Evolutionary conservation across 176 grass and related monocot species (phyloP).

Genomic region (Cenchrus purpureus): DNA sequence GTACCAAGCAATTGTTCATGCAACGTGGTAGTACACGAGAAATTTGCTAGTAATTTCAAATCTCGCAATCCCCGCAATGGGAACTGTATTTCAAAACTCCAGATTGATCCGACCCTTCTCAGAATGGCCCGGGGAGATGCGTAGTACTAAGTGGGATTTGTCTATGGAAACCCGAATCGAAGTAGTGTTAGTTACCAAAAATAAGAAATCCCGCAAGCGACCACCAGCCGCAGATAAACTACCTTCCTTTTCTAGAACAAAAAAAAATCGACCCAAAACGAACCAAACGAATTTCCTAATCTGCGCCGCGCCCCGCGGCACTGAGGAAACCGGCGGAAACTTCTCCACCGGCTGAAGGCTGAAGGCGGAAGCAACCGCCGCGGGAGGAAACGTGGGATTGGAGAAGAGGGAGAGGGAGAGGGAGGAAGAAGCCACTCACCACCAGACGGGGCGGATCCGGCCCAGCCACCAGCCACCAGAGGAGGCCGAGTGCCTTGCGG

Average conservation of each 20-base stretch:
- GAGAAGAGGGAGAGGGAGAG: too few species aligned
- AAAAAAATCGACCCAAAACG: neutral
- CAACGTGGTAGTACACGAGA: neutral
- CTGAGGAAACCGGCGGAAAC: neutral
- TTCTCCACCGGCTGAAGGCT: too few species aligned
- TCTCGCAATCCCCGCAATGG: neutral
- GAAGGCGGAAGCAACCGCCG: too few species aligned
- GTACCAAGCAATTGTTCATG: too few species aligned
- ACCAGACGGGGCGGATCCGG: too few species aligned
- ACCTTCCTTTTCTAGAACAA: conserved; percentile 30
- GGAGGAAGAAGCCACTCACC: too few species aligned
- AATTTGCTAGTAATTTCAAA: neutral
- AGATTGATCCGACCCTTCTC: neutral
- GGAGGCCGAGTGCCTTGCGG: too few species aligned
- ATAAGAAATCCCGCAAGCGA: neutral
- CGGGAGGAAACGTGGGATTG: too few species aligned
- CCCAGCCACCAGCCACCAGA: too few species aligned
- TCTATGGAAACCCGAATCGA: neutral
- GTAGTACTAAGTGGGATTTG: neutral
- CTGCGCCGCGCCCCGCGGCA: neutral
- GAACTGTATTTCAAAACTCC: neutral
- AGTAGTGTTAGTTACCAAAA: neutral
- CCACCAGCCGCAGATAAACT: conserved; percentile 8
- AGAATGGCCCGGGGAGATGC: neutral
- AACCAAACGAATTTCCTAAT: conserved; percentile 47